These are phyloP conservation scores for Botrytis galanthina DNA, from an alignment of 2,329 filamentous ascomycete genomes.

Conservation along the genomic window DNA sequence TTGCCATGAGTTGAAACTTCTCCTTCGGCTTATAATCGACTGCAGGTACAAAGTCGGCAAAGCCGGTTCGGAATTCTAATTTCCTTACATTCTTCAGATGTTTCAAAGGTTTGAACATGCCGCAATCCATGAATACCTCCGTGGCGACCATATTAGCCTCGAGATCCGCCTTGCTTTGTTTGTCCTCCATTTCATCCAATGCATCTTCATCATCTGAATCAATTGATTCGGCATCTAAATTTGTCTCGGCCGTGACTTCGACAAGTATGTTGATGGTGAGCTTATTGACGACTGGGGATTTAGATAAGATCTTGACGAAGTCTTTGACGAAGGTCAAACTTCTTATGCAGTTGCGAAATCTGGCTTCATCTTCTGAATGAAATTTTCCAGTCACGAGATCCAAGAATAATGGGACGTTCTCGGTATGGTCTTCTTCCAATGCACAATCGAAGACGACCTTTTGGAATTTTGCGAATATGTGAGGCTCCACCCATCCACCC, in stretches of 20 bases:
- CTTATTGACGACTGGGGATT: conserved; percentile 17
- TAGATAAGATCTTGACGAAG: conserved; percentile 25
- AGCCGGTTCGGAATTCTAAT: conserved; percentile 21
- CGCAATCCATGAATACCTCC: conserved; percentile 26
- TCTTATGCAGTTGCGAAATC: conserved; percentile 17
- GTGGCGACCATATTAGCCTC: conserved; percentile 23
- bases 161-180: conserved; percentile 17
- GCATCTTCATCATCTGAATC: conserved; percentile 18
- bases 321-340: conserved; percentile 23
- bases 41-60: conserved; percentile 1
- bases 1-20: conserved; percentile 21
- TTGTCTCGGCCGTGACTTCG: conserved; percentile 23
- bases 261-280: conserved; percentile 24
- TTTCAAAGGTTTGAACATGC: conserved; percentile 20
- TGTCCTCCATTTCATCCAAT: conserved; percentile 15
- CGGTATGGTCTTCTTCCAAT: background rate
- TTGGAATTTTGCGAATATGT: conserved; percentile 28
- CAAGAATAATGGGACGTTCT: conserved; percentile 20
- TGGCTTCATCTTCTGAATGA: background rate
- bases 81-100: conserved; percentile 23
- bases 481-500: conserved; percentile 25
- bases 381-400: conserved; percentile 22
- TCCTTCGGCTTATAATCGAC: conserved; percentile 22
- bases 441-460: conserved; percentile 25
- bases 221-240: conserved; percentile 14